Base-by-base conservation (phyloP, 805 yeast genomes). In the Geotrichum ghanense region DNA sequence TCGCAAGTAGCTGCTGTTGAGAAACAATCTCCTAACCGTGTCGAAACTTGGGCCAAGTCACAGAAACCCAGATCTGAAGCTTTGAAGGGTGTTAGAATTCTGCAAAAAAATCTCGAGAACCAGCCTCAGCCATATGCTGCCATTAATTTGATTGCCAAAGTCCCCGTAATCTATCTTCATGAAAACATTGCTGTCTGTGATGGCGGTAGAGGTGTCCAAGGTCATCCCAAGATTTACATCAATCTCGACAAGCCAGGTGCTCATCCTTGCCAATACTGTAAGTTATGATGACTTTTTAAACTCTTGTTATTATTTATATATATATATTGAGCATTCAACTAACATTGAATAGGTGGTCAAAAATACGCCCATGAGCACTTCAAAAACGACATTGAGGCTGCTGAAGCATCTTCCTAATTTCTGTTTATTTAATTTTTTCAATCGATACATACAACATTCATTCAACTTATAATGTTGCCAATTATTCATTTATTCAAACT, bases 71-170 rank as follows among this genome's bases (percentile, higher is more conserved):
- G 86, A 60, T 59, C 69, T 35, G 78, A 76, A 26, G 76, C 79
- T 19, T 66, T 75, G 58, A 62, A 73, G 46, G 73, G 79, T 50
- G 78, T 83, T 2, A 72, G 89, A 55, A 85, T 85, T 57, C 75
- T 80, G 44, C 94, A 83, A 56, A 75, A 68, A 52, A 87, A 85
- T 58, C 67, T 85, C 48, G 65, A 67, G 3, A 59, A 67, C 41
- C 92, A 85, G 66, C 95, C 95, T 47, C 74, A 73, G 56, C 87
- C 95, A 4, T 77, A 78, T 51, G 84, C 94, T 39, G 95, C 94
- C 47, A 86, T 86, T 58, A 92, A 86, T 41, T 72, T 86, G 63
- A 83, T 86, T 55, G 80, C 82, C 25, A 68, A 80, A 59, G 78
- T 79, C 58, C 95, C 95, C 2, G 67, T 85, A 39, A 69, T 76